Base-by-base conservation (phyloP, 345 rosid genomes). In the Populus deltoides region DNA sequence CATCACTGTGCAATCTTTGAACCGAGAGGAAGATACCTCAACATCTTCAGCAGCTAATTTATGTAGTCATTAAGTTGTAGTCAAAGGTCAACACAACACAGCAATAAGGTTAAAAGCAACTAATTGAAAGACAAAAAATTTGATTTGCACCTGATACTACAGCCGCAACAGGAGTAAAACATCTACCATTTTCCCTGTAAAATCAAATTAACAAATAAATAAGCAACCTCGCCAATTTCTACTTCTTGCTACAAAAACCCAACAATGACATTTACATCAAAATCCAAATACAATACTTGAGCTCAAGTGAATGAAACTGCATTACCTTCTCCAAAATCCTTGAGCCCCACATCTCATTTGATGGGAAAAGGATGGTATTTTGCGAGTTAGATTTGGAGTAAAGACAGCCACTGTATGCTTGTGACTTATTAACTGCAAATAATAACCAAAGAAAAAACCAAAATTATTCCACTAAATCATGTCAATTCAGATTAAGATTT, bases 91-190 rank as follows among this genome's bases (percentile, higher is more conserved):
- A 22, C 63, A 75, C 27, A 18, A 15, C 59, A 73, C 10, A 70
- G 68, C 3, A 65, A 66, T 39, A 62, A 77, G 70, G 70, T 70
- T 35, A 59, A 74, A 31, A 69, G 45, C 65, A 59, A 20, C 15
- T 15, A 71, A 2, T 25, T 68, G 49, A 45, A 78, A 77, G 74
- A 71, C n/a, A 74, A 36, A 73, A 31, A 66, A 74, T 12, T 61
- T 63, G 63, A 73, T 41, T 9, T 53, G 45, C 74, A 92, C 97
- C 97, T 86, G 92, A 82, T 77, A 83, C 77, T 62, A 80, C 86
- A 45, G 89, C 90, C 85, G 43, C 80, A 63, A 81, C 38, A 55
- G 90, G 75, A 2, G 33, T 24, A 66, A 79, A 71, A 76, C 68
- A 69, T 79, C 75, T 81, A 65, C 16, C 77, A 7, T 57, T 81